These are phyloP conservation scores for Ambispora gerdemannii DNA, from an alignment of 192 early-diverging fungal genomes.

Conservation along the genomic window DNA sequence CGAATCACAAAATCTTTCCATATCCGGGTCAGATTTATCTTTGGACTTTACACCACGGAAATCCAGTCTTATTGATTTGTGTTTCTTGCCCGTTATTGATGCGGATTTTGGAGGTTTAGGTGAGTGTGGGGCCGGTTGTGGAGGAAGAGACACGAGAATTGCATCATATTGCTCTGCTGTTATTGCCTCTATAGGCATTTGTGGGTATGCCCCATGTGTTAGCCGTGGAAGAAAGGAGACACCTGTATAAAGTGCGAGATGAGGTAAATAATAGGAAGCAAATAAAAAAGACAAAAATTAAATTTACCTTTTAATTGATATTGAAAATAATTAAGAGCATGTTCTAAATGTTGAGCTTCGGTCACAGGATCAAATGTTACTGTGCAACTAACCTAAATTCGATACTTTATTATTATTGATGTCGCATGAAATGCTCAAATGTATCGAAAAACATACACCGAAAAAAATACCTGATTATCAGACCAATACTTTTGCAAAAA, in stretches of 20 bases:
- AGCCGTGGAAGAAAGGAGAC: constrained; percentile 45
- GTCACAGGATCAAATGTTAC: constrained; percentile 44
- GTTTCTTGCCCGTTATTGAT: neutral
- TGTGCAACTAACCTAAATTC: constrained; percentile 48
- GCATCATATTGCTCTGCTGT: constrained; percentile 33
- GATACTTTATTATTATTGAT: too few relatives aligned
- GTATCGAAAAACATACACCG: too few relatives aligned
- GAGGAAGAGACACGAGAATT: constrained; percentile 28
- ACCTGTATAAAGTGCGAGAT: constrained; percentile 4
- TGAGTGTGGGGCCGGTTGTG: constrained; percentile 3
- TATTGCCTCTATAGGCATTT: constrained; percentile 52
- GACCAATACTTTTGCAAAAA: constrained; percentile 46
- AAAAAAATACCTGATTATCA: constrained; percentile 52
- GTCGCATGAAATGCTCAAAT: too few relatives aligned
- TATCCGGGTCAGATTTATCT: constrained; percentile 26
- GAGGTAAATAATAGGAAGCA: neutral
- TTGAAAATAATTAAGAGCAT: constrained; percentile 49
- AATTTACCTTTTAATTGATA: constrained; percentile 43
- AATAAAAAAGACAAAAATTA: neutral
- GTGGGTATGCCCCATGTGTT: constrained; percentile 38
- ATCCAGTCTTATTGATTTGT: neutral
- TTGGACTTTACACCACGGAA: neutral
- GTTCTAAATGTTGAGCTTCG: constrained; percentile 33
- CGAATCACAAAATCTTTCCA: constrained; percentile 27
- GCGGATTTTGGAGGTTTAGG: too few relatives aligned